A percentile compares a stretch with the other conserved stretches of the same genome.
phyloP scores from a whole-genome alignment of 1,139 yeast species.

The Hansenula lynferdii region DNA sequence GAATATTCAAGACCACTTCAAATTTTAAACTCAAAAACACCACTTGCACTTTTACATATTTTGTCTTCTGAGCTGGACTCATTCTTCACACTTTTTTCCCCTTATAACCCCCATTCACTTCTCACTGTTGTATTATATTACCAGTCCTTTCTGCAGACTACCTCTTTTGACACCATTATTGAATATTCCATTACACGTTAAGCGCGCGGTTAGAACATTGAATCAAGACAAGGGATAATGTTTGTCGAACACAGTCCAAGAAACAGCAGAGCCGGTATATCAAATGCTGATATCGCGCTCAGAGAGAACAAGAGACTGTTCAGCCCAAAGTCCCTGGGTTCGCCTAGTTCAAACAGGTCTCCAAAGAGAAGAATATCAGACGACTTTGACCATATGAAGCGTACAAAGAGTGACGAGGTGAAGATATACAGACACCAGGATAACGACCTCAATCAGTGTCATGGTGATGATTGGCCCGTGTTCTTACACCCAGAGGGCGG shows the following conservation, averaged over 20 bases:
- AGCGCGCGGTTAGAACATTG: background rate
- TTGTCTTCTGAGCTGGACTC: too few relatives aligned
- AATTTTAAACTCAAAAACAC: too few relatives aligned
- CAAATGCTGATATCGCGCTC: conserved; percentile 11
- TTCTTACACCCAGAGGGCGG: conserved; percentile 66
- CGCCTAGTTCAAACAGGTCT: background rate
- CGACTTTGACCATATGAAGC: conserved; percentile 5
- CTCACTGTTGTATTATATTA: too few relatives aligned
- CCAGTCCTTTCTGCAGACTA: too few relatives aligned
- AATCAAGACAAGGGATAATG: too few relatives aligned
- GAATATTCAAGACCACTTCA: too few relatives aligned
- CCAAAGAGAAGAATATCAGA: conserved; percentile 14
- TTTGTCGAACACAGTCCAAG: conserved; percentile 16
- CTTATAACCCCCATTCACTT: too few relatives aligned
- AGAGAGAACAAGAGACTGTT: conserved; percentile 12
- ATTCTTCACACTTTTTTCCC: too few relatives aligned
- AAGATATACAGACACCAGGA: background rate
- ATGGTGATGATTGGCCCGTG: conserved; percentile 47
- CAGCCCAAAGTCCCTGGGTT: conserved; percentile 5
- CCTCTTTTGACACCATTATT: too few relatives aligned
- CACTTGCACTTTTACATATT: too few relatives aligned
- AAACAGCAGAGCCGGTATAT: conserved; percentile 6
- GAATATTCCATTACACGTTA: too few relatives aligned
- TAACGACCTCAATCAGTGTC: conserved; percentile 1
- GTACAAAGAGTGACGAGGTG: conserved; percentile 2